Evolutionary conservation across 225 moss, liverwort and hornwort genomes (phyloP).

Genomic region (Straminergon stramineum): DNA sequence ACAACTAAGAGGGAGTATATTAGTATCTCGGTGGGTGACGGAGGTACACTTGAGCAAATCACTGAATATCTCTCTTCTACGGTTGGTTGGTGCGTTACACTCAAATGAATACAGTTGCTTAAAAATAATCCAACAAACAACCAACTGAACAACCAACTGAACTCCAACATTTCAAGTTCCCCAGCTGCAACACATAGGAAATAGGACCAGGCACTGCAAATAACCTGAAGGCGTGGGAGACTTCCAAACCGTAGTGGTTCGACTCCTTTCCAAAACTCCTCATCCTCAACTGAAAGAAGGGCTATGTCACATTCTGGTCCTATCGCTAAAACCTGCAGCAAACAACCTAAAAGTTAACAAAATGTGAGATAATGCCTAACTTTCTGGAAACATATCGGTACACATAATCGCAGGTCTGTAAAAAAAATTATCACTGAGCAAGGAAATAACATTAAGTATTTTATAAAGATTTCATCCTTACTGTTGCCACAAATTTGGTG

Average conservation of each 20-base stretch:
- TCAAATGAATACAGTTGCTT: not conserved
- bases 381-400: not conserved
- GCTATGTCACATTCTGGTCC: constrained; percentile 99
- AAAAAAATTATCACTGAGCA: not conserved
- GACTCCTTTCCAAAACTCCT: constrained; percentile 87
- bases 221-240: constrained; percentile 92
- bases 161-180: not conserved
- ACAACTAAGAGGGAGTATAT: not conserved
- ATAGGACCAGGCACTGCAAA: not conserved
- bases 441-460: not conserved
- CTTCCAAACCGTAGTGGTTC: constrained; percentile 90
- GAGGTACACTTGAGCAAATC: not conserved
- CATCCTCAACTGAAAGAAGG: constrained; percentile 77
- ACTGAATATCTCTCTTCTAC: not conserved
- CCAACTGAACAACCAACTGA: no score
- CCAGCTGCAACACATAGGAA: not conserved
- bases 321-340: constrained; percentile 82
- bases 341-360: not conserved
- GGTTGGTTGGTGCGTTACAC: not conserved
- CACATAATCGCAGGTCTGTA: not conserved
- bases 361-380: not conserved
- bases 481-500: constrained; percentile 93
- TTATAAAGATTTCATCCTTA: constrained; percentile 11
- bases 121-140: not conserved
- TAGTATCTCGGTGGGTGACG: not conserved